Evolutionary conservation across 2,329 filamentous ascomycete genomes (phyloP).

Genomic region (Neonectria neomacrospora): DNA sequence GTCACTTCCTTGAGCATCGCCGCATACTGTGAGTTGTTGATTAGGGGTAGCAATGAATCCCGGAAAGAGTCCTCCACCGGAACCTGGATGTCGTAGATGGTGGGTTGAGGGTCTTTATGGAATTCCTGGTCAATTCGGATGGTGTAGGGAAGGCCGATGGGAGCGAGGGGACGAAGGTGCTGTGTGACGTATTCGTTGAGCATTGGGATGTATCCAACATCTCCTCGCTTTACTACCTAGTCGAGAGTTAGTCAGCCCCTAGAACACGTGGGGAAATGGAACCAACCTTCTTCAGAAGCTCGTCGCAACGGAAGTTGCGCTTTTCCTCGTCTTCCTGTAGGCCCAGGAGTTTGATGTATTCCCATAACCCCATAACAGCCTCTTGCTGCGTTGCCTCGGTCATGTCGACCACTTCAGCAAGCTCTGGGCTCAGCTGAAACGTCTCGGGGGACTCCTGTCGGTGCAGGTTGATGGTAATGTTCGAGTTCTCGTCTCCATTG

Average conservation of each 20-base stretch:
- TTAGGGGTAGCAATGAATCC: slow-evolving; percentile 70
- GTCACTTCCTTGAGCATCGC: slow-evolving; percentile 80
- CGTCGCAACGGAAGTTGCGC: slow-evolving; percentile 90
- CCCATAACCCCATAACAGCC: slow-evolving; percentile 92
- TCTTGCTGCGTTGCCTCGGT: slow-evolving; percentile 88
- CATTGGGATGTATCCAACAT: slow-evolving; percentile 85
- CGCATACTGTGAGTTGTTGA: slow-evolving; percentile 76
- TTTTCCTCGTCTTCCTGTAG: slow-evolving; percentile 96
- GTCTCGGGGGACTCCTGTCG: slow-evolving; percentile 88
- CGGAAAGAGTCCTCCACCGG: slow-evolving; percentile 85
- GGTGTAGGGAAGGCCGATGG: slow-evolving; percentile 88
- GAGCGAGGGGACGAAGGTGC: slow-evolving; percentile 82
- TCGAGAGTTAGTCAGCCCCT: slow-evolving; percentile 39
- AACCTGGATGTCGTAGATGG: slow-evolving; percentile 90
- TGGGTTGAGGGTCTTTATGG: slow-evolving; percentile 78
- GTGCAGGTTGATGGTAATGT: slow-evolving; percentile 87
- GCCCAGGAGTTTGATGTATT: slow-evolving; percentile 87
- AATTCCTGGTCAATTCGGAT: slow-evolving; percentile 91
- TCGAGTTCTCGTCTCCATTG: slow-evolving; percentile 90
- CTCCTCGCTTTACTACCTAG: slow-evolving; percentile 77
- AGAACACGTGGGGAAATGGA: neutral
- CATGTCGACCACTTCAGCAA: slow-evolving; percentile 88
- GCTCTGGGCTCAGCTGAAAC: slow-evolving; percentile 79
- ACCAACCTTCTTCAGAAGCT: slow-evolving; percentile 78
- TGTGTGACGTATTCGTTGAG: slow-evolving; percentile 82